phyloP scores from a whole-genome alignment of 78 protist genomes.

The Dictyostelium capitatum region DNA sequence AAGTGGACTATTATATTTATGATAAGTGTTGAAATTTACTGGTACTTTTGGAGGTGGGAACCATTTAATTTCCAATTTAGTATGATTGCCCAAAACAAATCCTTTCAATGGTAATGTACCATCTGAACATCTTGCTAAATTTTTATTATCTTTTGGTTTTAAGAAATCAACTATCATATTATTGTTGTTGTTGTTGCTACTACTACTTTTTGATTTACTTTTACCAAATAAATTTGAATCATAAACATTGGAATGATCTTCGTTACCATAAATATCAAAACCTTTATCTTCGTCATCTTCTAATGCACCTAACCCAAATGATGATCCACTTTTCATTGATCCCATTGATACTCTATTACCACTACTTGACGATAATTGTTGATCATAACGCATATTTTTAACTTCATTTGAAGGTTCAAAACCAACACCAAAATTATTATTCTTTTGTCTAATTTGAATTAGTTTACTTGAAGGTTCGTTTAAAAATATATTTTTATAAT shows the following conservation, averaged over 20 bases:
- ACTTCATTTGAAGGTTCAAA: slow-evolving; percentile 28
- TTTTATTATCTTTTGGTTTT: slow-evolving; percentile 38
- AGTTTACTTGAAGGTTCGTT: not conserved
- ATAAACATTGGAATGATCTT: not conserved
- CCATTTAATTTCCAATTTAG: slow-evolving; percentile 40
- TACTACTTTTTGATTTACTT: not conserved
- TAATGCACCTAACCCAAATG: slow-evolving; percentile 39
- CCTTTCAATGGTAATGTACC: slow-evolving; percentile 55
- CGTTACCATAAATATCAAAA: slow-evolving; percentile 38
- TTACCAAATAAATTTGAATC: not conserved
- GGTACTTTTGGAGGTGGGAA: slow-evolving; percentile 59
- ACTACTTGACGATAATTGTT: not conserved
- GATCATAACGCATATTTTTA: slow-evolving; percentile 29
- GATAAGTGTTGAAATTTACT: not conserved
- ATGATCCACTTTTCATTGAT: not conserved
- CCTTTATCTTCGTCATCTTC: slow-evolving; percentile 43
- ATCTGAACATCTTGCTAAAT: slow-evolving; percentile 28
- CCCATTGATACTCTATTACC: slow-evolving; percentile 18
- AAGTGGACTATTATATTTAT: slow-evolving; percentile 14
- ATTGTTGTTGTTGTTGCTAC: not conserved
- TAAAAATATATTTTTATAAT: not conserved
- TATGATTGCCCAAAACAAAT: slow-evolving; percentile 23
- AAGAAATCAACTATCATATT: slow-evolving; percentile 15
- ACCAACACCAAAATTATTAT: slow-evolving; percentile 61
- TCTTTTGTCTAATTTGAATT: slow-evolving; percentile 21